Base-by-base conservation (phyloP, 495 filamentous ascomycete species). In the Emericellopsis terricola region DNA sequence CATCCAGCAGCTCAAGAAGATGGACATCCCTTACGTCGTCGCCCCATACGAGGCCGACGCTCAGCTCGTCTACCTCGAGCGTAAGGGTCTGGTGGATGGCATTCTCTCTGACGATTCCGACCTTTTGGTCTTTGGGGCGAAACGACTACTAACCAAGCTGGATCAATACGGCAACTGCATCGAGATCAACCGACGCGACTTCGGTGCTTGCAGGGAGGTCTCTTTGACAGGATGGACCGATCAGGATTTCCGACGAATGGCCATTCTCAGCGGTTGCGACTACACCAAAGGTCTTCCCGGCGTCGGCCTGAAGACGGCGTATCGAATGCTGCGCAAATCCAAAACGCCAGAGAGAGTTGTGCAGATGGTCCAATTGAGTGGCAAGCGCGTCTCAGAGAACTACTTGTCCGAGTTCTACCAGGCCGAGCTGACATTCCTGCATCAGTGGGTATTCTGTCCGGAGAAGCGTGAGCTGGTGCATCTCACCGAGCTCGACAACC, bases 41-140 rank as follows among this genome's bases (percentile, higher is more conserved):
- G 91, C 91, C 3, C 91, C 91, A 1, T 99, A 94, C 47, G 91
- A 99, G 59, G 91, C 91, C 6, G 91, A 99, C 55, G 79, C 89
- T 4, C 91, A 99, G 55, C 63, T 99, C 36, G 86, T 80, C 10
- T 99, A 94, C 46, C 61, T 99, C 8, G 91, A 99, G 52, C 73
- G 73, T 15, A 69, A 80, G 29, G 85, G 85, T 0, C 55, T 80
- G 28, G 80, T 94, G 41, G 60, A 73, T 40, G 91, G 81, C 2
- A 89, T 96, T 36, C 64, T 99, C 27, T 93, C 87, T 0, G 91
- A 99, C 46, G 91, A 99, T 51, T 99, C 91, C 2, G 91, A 99
- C 56, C 59, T 99, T 33, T 55, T 99, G 15, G 91, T 96, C 2
- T 99, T 96, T 49, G 91, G 91, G 11, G 85, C 84, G 0, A 83